Evolutionary conservation across 352 stramenopile genomes (phyloP), one percentile per base, ranked within the genome.

Genomic region (Globisporangium takayamanum): DNA sequence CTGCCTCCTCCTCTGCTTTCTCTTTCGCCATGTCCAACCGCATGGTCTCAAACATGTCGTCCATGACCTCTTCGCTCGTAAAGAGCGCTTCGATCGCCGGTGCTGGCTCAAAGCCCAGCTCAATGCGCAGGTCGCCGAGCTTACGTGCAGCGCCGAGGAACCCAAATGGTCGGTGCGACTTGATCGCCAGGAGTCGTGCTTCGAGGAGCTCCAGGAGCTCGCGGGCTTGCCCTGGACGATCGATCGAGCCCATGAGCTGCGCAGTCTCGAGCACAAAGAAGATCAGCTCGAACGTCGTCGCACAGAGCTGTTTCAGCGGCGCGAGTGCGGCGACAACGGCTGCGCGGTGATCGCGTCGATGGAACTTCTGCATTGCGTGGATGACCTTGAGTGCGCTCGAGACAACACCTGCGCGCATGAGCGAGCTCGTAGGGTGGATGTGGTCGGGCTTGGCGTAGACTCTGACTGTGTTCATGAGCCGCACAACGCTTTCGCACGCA

Each of bases 281-380:
- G 2, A 48, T 50, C 28, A 69, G 66, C 3, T n/a, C 18, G 7
- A 56, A 28, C 12, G 12, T 62, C 42, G 62, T 69, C 6, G 28
- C 45, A 26, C 67, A 68, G 1, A 68, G 53, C 14, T 59, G 25
- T 37, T 26, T 50, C 10, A 66, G 53, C 26, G 67, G 33, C 39
- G 52, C 56, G 15, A 73, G 53, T 0, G 28, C 44, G 12, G 52
- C 28, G 8, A 42, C 59, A 0, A 53, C n/a, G 25, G 60, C 37
- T 0, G 52, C 57, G 51, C 50, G 42, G 16, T 70, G 48, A 37
- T 66, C 63, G 49, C 68, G 57, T 16, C 67, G 56, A 51, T 70
- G 39, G 2, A 70, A 46, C 36, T 61, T 73, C 56, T 73, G 52
- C 67, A 70, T 68, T 59, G 70, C 60, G 53, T 70, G 63, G 22